A percentile compares a stretch with the other conserved stretches of the same genome.
phyloP scores from a whole-genome alignment of 2,329 filamentous ascomycete species.

The Paracorniculantispora psalliotae region DNA sequence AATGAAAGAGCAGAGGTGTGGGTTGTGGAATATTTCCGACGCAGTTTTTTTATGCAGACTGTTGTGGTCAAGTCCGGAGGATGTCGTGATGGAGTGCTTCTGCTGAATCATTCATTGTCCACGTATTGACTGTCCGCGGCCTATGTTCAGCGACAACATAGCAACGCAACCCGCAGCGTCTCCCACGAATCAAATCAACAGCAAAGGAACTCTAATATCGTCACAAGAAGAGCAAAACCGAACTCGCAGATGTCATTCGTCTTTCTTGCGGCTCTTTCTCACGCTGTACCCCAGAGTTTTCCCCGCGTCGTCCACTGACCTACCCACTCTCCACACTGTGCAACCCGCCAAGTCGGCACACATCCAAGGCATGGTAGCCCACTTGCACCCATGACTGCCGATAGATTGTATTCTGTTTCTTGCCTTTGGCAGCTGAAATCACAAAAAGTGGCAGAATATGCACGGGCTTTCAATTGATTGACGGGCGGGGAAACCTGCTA shows the following conservation, averaged over 20 bases:
- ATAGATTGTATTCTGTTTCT: too few relatives aligned
- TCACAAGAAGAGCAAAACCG: not conserved
- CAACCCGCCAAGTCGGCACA: not conserved
- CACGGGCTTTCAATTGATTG: not conserved
- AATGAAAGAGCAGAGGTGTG: too few relatives aligned
- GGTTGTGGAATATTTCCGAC: too few relatives aligned
- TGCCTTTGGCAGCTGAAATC: not conserved
- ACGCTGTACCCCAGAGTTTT: not conserved
- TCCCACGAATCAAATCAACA: not conserved
- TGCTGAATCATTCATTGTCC: too few relatives aligned
- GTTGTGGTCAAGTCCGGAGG: too few relatives aligned
- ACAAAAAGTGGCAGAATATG: too few relatives aligned
- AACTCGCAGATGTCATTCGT: not conserved
- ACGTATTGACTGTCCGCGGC: too few relatives aligned
- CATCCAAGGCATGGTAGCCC: not conserved
- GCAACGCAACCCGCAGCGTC: too few relatives aligned
- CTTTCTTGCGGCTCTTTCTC: not conserved
- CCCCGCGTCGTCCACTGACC: constrained; percentile 2
- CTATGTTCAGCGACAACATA: too few relatives aligned
- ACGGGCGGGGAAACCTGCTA: not conserved
- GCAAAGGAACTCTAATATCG: not conserved
- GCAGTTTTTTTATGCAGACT: too few relatives aligned
- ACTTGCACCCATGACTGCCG: not conserved
- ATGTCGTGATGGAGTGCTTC: too few relatives aligned
- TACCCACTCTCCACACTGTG: not conserved